Percentiles rank a stretch among this genome's conserved stretches.
phyloP scores from a whole-genome alignment of 805 yeast genomes.

The Metschnikowia proteae region DNA sequence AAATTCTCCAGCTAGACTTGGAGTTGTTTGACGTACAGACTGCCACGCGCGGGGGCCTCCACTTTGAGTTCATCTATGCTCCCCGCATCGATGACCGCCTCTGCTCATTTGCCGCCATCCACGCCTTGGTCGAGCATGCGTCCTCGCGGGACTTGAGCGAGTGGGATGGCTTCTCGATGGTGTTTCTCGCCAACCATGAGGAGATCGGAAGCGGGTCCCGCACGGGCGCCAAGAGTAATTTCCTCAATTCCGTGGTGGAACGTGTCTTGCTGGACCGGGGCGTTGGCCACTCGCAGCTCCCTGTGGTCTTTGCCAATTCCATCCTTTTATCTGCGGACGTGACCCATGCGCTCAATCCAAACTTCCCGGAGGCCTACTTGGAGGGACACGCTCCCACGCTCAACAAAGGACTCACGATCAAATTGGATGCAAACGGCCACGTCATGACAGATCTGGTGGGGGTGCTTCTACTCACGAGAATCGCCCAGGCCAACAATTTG shows the following conservation, averaged over 20 bases:
- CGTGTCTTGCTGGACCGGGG: slow-evolving; percentile 10
- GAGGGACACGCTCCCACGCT: slow-evolving; percentile 35
- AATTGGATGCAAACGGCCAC: slow-evolving; percentile 36
- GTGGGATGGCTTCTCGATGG: slow-evolving; percentile 29
- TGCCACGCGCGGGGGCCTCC: slow-evolving; percentile 36
- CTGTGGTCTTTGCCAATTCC: slow-evolving; percentile 28
- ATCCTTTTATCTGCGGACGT: slow-evolving; percentile 41
- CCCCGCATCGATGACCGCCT: slow-evolving; percentile 41
- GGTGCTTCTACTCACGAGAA: slow-evolving; percentile 20
- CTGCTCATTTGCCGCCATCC: slow-evolving; percentile 37
- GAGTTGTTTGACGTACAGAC: slow-evolving; percentile 36
- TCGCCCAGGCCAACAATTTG: slow-evolving; percentile 24
- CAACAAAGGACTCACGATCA: slow-evolving; percentile 36
- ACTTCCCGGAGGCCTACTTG: slow-evolving; percentile 31
- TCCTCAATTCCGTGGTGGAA: slow-evolving; percentile 23
- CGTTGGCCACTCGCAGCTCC: slow-evolving; percentile 5
- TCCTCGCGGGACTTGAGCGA: slow-evolving; percentile 12
- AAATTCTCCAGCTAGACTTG: slow-evolving; percentile 32
- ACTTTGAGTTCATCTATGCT: slow-evolving; percentile 35
- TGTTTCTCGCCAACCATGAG: slow-evolving; percentile 38
- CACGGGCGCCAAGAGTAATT: slow-evolving; percentile 38
- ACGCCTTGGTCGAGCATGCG: slow-evolving; percentile 25
- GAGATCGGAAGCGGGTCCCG: slow-evolving; percentile 40
- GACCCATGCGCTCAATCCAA: slow-evolving; percentile 42
- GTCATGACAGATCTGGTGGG: slow-evolving; percentile 37